Percentiles rank a stretch among this genome's conserved stretches.
Conservation (phyloP, 2,329 filamentous ascomycete species). For the Trichoderma sp. region DNA sequence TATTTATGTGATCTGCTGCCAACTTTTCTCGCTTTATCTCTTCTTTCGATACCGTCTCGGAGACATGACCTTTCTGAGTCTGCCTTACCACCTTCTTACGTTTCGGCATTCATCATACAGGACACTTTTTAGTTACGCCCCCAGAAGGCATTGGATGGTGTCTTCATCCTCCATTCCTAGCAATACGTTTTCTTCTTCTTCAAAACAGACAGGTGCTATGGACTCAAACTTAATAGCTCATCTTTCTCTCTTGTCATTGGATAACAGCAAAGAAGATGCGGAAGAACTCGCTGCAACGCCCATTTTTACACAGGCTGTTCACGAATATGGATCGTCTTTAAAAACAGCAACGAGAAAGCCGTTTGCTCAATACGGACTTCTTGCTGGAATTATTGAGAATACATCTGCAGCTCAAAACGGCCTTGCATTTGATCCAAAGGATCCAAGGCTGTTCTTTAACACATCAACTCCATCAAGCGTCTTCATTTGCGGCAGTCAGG, state of each 20-base stretch:
- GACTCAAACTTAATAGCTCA: not conserved
- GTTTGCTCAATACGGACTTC: constrained; percentile 24
- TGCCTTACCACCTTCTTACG: not conserved
- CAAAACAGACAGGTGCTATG: too few relatives aligned
- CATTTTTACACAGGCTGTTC: constrained; percentile 23
- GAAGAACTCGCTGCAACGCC: constrained; percentile 21
- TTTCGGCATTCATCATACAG: not conserved
- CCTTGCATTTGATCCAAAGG: not conserved
- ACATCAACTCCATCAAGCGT: constrained; percentile 52
- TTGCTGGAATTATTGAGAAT: constrained; percentile 15
- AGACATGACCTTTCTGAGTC: not conserved
- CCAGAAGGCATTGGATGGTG: not conserved
- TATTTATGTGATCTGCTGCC: not conserved
- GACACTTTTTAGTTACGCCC: not conserved
- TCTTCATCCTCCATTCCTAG: not conserved
- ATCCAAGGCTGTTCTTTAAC: constrained; percentile 44
- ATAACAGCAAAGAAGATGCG: not conserved
- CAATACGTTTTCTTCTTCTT: not conserved
- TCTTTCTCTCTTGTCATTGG: constrained; percentile 1
- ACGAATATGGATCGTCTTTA: not conserved
- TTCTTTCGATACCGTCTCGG: not conserved
- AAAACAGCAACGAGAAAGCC: not conserved
- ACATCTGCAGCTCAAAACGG: not conserved
- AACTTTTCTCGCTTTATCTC: too few relatives aligned
- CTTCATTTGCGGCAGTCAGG: constrained; percentile 64